Base-by-base conservation (phyloP, 345 rosid genomes). In the Pistacia vera region DNA sequence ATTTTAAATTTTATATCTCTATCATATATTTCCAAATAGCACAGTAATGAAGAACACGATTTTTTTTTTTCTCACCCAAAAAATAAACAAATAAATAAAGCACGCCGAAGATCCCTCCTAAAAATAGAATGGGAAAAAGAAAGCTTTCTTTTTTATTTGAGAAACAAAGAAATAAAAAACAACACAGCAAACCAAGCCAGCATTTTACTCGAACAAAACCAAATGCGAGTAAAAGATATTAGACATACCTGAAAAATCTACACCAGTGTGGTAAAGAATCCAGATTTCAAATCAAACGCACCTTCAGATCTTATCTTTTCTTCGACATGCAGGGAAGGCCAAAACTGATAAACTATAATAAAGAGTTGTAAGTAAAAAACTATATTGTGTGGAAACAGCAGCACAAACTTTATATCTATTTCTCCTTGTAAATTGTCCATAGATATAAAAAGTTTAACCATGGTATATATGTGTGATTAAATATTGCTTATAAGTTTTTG, bases 231-330 rank as follows among this genome's bases (percentile, higher is more conserved):
- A 71, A 46, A 41, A 65, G 28, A 22, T 56, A 41, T 41, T 41
- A 41, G 8, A 20, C 74, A 36, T 75, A 91, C 88, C 91, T 78
- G 70, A 76, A 77, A 79, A 83, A 63, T 49, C 25, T 49, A 20
- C 68, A n/a, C 16, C 58, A n/a, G 18, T 16, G 5, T 11, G 44
- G 65, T 48, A 41, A 61, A 44, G 18, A 62, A 51, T 44, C 74
- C 81, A 74, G 79, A 77, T 61, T 60, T 44, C 58, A 52, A 77
- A 80, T 68, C 80, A 80, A 82, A 77, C 73, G 73, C 56, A 73
- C 64, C 73, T 72, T 74, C 78, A 83, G 93, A 88, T 89, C 91
- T 82, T 81, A 63, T 78, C 62, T 54, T 66, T 70, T 54, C 72
- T 54, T 57, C 46, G 35, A 73, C 77, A 71, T 73, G 78, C 84